These are phyloP conservation scores for Trifolium dubium DNA, from an alignment of 306 rosid genomes.

Conservation along the genomic window DNA sequence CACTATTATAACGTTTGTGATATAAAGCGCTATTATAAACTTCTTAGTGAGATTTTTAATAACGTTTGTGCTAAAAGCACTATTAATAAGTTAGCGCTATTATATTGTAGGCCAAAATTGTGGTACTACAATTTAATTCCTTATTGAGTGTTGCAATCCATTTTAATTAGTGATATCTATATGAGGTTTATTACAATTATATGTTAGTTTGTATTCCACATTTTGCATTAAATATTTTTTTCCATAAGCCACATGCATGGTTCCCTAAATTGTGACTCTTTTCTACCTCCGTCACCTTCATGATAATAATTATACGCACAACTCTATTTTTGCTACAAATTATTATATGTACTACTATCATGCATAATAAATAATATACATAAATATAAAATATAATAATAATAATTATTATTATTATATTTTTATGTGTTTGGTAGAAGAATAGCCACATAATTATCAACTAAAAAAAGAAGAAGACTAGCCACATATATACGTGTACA, in stretches of 20 bases:
- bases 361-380: not conserved
- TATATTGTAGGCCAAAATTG: too few relatives aligned
- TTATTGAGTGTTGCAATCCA: not conserved
- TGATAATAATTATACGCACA: not conserved
- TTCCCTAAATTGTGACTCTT: not conserved
- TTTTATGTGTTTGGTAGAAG: not conserved
- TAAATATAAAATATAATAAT: not conserved
- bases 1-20: too few relatives aligned
- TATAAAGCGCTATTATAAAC: too few relatives aligned
- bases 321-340: too few relatives aligned
- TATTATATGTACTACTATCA: too few relatives aligned
- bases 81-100: too few relatives aligned
- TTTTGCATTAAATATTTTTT: not conserved
- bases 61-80: too few relatives aligned
- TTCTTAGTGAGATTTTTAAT: too few relatives aligned
- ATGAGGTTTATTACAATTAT: not conserved
- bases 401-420: too few relatives aligned
- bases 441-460: not conserved
- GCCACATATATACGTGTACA: not conserved
- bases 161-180: not conserved
- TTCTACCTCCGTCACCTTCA: not conserved
- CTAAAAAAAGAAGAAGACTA: too few relatives aligned
- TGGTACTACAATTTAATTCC: too few relatives aligned
- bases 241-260: conserved; percentile 7
- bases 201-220: not conserved